Evolutionary conservation across 2,329 filamentous ascomycete genomes (phyloP).

Genomic region (Talaromyces pinophilus): DNA sequence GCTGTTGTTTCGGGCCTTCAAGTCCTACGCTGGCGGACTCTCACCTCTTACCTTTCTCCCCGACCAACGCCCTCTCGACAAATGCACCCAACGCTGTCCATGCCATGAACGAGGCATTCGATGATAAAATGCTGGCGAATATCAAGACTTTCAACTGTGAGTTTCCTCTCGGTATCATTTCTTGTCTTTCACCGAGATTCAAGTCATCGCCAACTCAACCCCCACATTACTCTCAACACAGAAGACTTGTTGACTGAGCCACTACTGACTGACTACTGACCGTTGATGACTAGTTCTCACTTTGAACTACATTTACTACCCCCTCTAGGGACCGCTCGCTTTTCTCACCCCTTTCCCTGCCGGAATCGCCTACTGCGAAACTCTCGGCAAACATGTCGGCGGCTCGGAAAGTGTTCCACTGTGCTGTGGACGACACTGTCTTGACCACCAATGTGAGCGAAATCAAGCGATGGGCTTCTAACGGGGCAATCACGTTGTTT

Average conservation of each 20-base stretch:
- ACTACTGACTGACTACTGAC: neutral
- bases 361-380: neutral
- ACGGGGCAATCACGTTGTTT: conserved; percentile 52
- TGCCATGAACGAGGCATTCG: conserved; percentile 23
- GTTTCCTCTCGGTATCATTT: conserved; percentile 23
- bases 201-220: conserved; percentile 28
- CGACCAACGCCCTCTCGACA: conserved; percentile 14
- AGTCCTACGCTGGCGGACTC: neutral
- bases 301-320: conserved; percentile 17
- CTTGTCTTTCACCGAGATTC: conserved; percentile 20
- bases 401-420: conserved; percentile 52
- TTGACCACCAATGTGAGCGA: conserved; percentile 55
- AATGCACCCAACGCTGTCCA: conserved; percentile 24
- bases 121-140: conserved; percentile 38
- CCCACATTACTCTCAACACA: conserved; percentile 28
- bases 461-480: conserved; percentile 55
- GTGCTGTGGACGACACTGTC: conserved; percentile 56
- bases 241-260: neutral
- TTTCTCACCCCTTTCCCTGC: neutral
- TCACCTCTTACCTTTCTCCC: neutral
- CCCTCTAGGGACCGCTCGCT: conserved; percentile 20
- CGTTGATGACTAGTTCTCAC: conserved; percentile 15
- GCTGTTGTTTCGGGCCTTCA: conserved; percentile 2
- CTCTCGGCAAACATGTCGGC: conserved; percentile 37
- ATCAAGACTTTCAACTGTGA: conserved; percentile 34